Conservation (phyloP, 768 basidiomycete genomes). For the Podaxis mareebaensis region DNA sequence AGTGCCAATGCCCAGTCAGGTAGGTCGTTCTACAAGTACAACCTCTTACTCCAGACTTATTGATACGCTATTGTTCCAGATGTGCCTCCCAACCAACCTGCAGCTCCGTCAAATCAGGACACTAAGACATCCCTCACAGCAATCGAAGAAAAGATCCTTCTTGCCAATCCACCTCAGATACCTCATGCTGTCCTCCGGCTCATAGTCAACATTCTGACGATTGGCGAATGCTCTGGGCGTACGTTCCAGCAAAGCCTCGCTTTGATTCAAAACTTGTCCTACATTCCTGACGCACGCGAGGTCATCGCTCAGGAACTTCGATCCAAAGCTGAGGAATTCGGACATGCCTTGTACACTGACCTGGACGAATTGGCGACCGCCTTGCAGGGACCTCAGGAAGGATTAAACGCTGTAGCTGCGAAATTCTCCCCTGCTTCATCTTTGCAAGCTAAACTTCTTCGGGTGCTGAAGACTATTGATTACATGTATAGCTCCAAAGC, state of each 20-base stretch:
- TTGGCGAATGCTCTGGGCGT: conserved; percentile 92
- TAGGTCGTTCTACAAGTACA: conserved; percentile 10
- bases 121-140: conserved; percentile 32
- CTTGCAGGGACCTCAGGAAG: conserved; percentile 55
- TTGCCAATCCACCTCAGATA: conserved; percentile 80
- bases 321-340: conserved; percentile 84
- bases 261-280: conserved; percentile 90
- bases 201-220: conserved; percentile 96
- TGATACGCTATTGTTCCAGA: conserved; percentile 6
- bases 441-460: conserved; percentile 92
- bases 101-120: conserved; percentile 18
- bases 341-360: conserved; percentile 70
- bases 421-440: conserved; percentile 95
- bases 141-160: conserved; percentile 49
- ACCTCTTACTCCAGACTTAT: neutral
- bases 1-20: conserved; percentile 1
- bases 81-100: neutral
- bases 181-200: conserved; percentile 83
- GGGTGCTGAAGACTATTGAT: conserved; percentile 96
- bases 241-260: conserved; percentile 95
- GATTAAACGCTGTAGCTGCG: conserved; percentile 71
- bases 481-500: conserved; percentile 83
- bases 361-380: conserved; percentile 73
- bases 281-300: conserved; percentile 85
- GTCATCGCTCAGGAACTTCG: conserved; percentile 88